These are phyloP conservation scores for Andrographis paniculata DNA, from an alignment of 305 asterid genomes.

Conservation along the genomic window DNA sequence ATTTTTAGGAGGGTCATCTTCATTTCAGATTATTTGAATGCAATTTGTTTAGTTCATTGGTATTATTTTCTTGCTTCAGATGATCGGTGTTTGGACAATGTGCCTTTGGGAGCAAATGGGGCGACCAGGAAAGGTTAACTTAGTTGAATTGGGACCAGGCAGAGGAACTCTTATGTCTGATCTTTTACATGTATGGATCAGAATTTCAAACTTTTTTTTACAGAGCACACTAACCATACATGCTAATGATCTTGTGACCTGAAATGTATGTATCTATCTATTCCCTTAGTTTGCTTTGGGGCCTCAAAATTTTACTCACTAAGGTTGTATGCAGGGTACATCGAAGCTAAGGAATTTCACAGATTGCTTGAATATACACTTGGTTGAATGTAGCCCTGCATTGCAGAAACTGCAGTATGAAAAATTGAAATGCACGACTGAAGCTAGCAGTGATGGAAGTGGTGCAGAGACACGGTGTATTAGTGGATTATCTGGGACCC, in stretches of 20 bases:
- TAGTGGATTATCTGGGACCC: conserved; percentile 54
- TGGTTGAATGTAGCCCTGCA: conserved; percentile 89
- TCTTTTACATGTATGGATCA: conserved; percentile 66
- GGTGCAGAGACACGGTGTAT: conserved; percentile 26
- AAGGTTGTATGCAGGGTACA: conserved; percentile 39
- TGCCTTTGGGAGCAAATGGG: conserved; percentile 99
- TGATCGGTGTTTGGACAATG: conserved; percentile 90
- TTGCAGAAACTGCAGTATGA: conserved; percentile 61
- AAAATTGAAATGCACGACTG: conserved; percentile 51
- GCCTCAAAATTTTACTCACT: conserved; percentile 8
- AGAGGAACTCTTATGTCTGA: conserved; percentile 91
- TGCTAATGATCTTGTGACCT: conserved; percentile 8
- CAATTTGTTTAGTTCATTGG: conserved; percentile 5
- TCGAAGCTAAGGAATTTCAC: conserved; percentile 69
- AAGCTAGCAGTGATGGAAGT: conserved; percentile 30
- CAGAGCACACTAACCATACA: background rate
- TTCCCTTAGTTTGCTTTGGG: conserved; percentile 3
- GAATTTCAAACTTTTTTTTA: background rate
- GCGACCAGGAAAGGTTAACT: conserved; percentile 55
- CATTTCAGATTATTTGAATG: background rate
- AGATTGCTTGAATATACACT: conserved; percentile 57
- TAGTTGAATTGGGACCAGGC: conserved; percentile 94
- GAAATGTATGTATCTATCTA: background rate
- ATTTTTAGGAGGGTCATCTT: background rate
- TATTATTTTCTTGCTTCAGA: conserved; percentile 27